phyloP scores from a whole-genome alignment of 192 early-diverging fungal genomes.

The Geranomyces variabilis region DNA sequence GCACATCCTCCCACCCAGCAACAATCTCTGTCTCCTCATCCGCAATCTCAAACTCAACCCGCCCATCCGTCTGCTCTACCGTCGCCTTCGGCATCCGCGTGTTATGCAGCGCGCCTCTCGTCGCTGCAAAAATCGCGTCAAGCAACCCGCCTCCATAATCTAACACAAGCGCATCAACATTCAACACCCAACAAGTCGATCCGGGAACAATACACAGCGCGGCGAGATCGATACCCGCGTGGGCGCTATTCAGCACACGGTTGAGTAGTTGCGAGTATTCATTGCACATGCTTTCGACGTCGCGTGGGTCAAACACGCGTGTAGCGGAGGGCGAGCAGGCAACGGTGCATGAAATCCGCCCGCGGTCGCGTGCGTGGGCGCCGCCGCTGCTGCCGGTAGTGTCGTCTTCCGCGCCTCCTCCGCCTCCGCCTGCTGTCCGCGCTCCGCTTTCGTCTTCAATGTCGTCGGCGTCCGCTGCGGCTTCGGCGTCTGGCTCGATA shows the following conservation, averaged over 20 bases:
- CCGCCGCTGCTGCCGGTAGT: neutral
- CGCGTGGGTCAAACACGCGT: slow-evolving; percentile 22
- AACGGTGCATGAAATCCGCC: slow-evolving; percentile 82
- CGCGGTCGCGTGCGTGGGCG: slow-evolving; percentile 38
- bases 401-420: slow-evolving; percentile 3
- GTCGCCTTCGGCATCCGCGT: slow-evolving; percentile 83
- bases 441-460: slow-evolving; percentile 34
- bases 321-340: slow-evolving; percentile 65
- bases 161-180: slow-evolving; percentile 88
- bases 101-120: slow-evolving; percentile 85
- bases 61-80: slow-evolving; percentile 80
- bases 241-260: slow-evolving; percentile 76
- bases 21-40: slow-evolving; percentile 86
- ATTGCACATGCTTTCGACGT: slow-evolving; percentile 76
- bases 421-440: neutral
- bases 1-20: slow-evolving; percentile 76
- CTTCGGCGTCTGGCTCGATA: slow-evolving; percentile 40
- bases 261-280: slow-evolving; percentile 83
- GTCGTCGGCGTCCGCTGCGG: slow-evolving; percentile 54
- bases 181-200: slow-evolving; percentile 80
- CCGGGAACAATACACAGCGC: slow-evolving; percentile 90
- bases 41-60: slow-evolving; percentile 89
- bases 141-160: slow-evolving; percentile 86
- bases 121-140: slow-evolving; percentile 84
- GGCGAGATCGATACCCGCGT: slow-evolving; percentile 83